A percentile compares a stretch with the other conserved stretches of the same genome.
Evolutionary conservation across 2,329 filamentous ascomycete species (phyloP).

Genomic region (Periconia sp.): DNA sequence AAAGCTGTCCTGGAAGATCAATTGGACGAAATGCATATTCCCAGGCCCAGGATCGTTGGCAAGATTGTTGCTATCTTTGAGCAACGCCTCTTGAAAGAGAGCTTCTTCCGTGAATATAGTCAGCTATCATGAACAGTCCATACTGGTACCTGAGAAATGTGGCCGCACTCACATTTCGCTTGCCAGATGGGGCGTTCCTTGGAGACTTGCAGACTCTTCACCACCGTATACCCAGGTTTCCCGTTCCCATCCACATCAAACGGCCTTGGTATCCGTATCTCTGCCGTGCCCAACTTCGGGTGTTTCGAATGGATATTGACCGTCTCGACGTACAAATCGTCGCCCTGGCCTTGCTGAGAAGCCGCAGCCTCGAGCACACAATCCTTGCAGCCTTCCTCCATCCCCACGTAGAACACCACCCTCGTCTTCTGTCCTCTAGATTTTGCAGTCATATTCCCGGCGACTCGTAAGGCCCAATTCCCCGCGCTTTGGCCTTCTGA

Average conservation of each 20-base stretch:
- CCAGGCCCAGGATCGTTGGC: conserved; percentile 67
- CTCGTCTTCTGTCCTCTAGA: conserved; percentile 69
- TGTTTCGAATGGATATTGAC: conserved; percentile 72
- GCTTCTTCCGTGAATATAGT: conserved; percentile 52
- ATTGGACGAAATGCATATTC: conserved; percentile 85
- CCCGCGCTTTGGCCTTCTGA: conserved; percentile 82
- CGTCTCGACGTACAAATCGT: conserved; percentile 56
- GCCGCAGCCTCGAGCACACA: conserved; percentile 59
- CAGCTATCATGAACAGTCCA: conserved; percentile 7
- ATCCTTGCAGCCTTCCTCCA: conserved; percentile 62
- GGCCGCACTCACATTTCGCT: conserved; percentile 59
- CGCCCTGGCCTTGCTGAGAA: conserved; percentile 49
- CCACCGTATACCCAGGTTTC: conserved; percentile 65
- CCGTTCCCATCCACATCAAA: conserved; percentile 56
- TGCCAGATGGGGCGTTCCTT: conserved; percentile 72
- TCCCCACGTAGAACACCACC: conserved; percentile 76
- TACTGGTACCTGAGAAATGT: background rate
- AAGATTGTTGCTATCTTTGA: conserved; percentile 66
- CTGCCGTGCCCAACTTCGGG: conserved; percentile 73
- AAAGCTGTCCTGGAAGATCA: conserved; percentile 83
- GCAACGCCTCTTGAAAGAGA: conserved; percentile 58
- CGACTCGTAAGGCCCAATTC: conserved; percentile 85
- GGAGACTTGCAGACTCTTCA: conserved; percentile 67
- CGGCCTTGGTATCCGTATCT: conserved; percentile 66
- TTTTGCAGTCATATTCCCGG: conserved; percentile 70